Base-by-base conservation (phyloP, 73 alveolate genomes). In the Symbiodinium pilosum region DNA sequence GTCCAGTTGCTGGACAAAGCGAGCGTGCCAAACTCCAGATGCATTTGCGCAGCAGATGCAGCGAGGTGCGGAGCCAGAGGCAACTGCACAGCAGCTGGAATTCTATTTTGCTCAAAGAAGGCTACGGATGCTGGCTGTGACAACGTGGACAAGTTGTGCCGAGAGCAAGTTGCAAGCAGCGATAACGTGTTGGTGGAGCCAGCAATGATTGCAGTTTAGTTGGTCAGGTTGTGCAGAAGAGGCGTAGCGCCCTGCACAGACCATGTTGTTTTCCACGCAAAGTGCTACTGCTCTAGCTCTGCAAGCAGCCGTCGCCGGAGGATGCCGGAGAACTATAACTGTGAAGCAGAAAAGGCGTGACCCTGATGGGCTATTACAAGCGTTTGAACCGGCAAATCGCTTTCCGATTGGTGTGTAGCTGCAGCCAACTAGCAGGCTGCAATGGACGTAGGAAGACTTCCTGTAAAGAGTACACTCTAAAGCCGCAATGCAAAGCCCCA, bases 31-130 rank as follows among this genome's bases (percentile, higher is more conserved):
- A 73, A 73, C 85, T 36, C 85, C n/a, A 73, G 85, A 73, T 73
- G 85, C 47, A 30, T 73, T 32, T 73, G 85, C 28, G 85, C 85
- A 12, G 85, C 85, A 32, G 85, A 73, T 30, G 85, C 85, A 11
- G 85, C 44, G 4, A 32, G 85, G 32, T 73, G 85, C 24, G 85
- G 85, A 73, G 85, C 85, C 85, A 73, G 85, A 6, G 85, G 85
- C 85, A 73, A 73, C 14, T 73, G 85, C 85, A 36, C 85, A 73
- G 85, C n/a, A 4, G 47, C 42, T 73, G 85, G 85, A 34, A 4
- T 59, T 59, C 38, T 26, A 64, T 64, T 64, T 38, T 64, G 81
- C 85, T n/a, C 85, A 43, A 73, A 73, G 34, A 43, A 73, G 34
- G 85, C 32, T 11, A 34, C 47, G 85, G 24, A 73, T 26, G 85